phyloP scores from a whole-genome alignment of 1,139 yeast genomes.

The Suhomyces taliae region DNA sequence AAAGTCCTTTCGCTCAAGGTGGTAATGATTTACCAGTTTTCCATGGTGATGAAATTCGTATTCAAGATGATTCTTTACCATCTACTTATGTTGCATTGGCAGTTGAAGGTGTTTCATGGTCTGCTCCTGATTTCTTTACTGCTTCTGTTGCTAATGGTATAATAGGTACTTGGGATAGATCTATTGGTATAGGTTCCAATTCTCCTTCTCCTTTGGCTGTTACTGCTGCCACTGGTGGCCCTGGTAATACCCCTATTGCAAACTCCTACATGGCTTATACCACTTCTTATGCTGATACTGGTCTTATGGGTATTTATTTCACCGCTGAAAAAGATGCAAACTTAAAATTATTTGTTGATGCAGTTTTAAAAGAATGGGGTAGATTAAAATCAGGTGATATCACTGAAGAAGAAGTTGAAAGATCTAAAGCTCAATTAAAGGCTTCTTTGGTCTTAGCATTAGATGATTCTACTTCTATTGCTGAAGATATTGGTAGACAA shows the following conservation, averaged over 20 bases:
- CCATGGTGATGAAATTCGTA: conserved; percentile 81
- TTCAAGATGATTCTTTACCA: conserved; percentile 81
- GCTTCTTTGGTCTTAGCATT: conserved; percentile 86
- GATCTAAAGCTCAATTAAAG: conserved; percentile 92
- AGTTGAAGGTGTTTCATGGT: conserved; percentile 98
- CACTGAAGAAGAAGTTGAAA: conserved; percentile 82
- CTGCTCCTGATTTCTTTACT: conserved; percentile 90
- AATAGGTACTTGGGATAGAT: conserved; percentile 96
- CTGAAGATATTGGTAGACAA: conserved; percentile 98
- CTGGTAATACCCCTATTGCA: conserved; percentile 59
- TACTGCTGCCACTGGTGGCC: conserved; percentile 67
- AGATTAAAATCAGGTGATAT: conserved; percentile 76
- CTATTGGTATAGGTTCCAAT: conserved; percentile 72
- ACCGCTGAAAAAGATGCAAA: conserved; percentile 76
- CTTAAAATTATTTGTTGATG: conserved; percentile 66
- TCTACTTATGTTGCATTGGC: conserved; percentile 91
- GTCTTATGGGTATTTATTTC: conserved; percentile 94
- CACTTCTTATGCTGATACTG: conserved; percentile 96
- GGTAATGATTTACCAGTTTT: conserved; percentile 81
- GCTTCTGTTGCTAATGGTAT: conserved; percentile 96
- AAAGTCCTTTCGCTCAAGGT: conserved; percentile 65
- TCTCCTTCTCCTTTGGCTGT: conserved; percentile 78
- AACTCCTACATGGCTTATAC: conserved; percentile 96
- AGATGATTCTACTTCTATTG: conserved; percentile 94
- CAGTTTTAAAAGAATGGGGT: conserved; percentile 84